Evolutionary conservation across 176 grass and related monocot species (phyloP), one percentile per base, ranked within the genome.

Genomic region (Calamus simplicifolius): DNA sequence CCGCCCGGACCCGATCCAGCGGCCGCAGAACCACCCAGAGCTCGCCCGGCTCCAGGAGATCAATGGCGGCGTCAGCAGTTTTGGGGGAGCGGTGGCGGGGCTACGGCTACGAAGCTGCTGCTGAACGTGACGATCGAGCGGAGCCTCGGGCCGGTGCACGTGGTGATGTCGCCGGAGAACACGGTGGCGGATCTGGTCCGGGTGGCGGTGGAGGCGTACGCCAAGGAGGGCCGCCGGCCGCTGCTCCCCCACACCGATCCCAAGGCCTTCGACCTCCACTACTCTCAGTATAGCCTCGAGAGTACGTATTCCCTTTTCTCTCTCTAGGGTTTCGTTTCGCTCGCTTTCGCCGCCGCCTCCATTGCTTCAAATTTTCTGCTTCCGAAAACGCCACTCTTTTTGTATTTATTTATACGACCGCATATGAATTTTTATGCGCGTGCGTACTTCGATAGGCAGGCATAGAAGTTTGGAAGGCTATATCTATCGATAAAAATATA

Each of bases 221-320:
- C 27, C 27, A 58, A 58, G 67, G 67, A 70, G 67, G 54, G 67
- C 27, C 3, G 54, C 18, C 53, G 67, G 19, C 67, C 67, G 12
- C 31, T 54, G 14, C 29, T 70, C 5, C 19, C 54, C 4, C 48
- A 8, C 14, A 5, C 67, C 14, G 67, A 70, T 56, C 67, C 67
- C 31, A 49, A 43, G 28, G 55, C 21, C 5, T 70, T 58, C 54
- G 67, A 50, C 10, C 67, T 70, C 67, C 67, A 70, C 21, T 70
- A 57, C 38, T 70, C 67, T 27, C 67, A 58, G 19, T 58, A 57
- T 43, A 70, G 54, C 31, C 54, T 70, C 67, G 53, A 70, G 54
- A 48, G 67, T 70, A 58, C 18, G 50, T 43, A 43, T 2, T 43
- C 35, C 12, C 1, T 2, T 43, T 8, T 43, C 35, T 43, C 35